phyloP scores from a whole-genome alignment of 176 grass and related monocot genomes.

The Leersia perrieri region DNA sequence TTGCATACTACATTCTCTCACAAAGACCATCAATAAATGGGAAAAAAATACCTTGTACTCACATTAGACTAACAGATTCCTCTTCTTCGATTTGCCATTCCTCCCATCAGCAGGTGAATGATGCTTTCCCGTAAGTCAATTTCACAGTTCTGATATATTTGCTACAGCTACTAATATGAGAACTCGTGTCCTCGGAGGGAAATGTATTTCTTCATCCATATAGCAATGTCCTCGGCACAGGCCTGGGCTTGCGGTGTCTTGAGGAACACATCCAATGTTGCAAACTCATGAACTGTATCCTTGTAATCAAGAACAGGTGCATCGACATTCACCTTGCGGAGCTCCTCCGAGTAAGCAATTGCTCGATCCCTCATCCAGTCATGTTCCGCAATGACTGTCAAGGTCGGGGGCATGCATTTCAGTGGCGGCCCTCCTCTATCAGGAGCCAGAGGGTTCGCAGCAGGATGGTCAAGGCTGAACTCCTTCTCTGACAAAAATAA shows the following conservation, averaged over 20 bases:
- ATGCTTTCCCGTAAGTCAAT: conserved; percentile 40
- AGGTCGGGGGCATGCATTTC: conserved; percentile 80
- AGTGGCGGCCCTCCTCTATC: conserved; percentile 58
- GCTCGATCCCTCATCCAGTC: conserved; percentile 97
- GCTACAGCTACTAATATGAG: conserved; percentile 78
- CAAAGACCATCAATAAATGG: conserved; percentile 38
- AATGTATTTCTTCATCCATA: conserved; percentile 97
- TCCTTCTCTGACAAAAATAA: conserved; percentile 77
- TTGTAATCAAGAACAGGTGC: conserved; percentile 87
- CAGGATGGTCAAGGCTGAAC: conserved; percentile 79
- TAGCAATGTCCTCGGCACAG: conserved; percentile 83
- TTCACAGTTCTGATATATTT: conserved; percentile 37
- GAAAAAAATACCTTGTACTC: conserved; percentile 33
- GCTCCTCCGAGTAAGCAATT: conserved; percentile 87
- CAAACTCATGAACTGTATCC: conserved; percentile 82
- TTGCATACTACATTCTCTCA: conserved; percentile 45
- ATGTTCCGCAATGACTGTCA: conserved; percentile 85
- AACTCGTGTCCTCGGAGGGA: conserved; percentile 87
- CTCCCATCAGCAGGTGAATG: conserved; percentile 29
- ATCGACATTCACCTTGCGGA: conserved; percentile 88
- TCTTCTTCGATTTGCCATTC: conserved; percentile 14
- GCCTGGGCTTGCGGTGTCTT: conserved; percentile 85
- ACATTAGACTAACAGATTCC: conserved; percentile 27
- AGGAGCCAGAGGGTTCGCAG: conserved; percentile 63
- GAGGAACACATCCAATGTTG: conserved; percentile 85